Conservation (phyloP, 257 asterid species). For the Jasminum sambac region DNA sequence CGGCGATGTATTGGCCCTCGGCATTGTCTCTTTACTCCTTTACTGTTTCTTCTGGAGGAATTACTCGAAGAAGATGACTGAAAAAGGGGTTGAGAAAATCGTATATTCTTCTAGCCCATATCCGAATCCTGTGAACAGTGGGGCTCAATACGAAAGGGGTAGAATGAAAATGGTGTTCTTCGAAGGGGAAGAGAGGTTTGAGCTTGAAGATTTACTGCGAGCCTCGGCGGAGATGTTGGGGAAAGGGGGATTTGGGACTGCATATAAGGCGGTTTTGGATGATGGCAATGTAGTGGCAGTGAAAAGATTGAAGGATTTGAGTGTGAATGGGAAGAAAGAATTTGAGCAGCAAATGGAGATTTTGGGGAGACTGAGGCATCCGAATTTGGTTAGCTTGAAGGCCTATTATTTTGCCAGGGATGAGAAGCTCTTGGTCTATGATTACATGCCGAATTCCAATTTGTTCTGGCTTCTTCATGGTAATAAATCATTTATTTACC, state of each 20-base stretch:
- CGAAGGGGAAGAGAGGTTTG: constrained; percentile 73
- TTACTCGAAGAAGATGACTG: constrained; percentile 27
- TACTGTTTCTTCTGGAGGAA: constrained; percentile 69
- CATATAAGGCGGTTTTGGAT: constrained; percentile 81
- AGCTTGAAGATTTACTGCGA: constrained; percentile 80
- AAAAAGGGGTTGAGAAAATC: constrained; percentile 44
- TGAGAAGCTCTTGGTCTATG: constrained; percentile 77
- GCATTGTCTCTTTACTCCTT: constrained; percentile 48
- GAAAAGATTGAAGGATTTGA: constrained; percentile 74
- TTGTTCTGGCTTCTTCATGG: constrained; percentile 96
- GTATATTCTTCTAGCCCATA: constrained; percentile 82
- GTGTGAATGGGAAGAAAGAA: constrained; percentile 59
- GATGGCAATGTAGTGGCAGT: constrained; percentile 88
- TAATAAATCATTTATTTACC: constrained; percentile 28
- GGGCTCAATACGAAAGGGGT: constrained; percentile 54
- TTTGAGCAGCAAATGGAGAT: constrained; percentile 92
- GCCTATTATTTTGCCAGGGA: constrained; percentile 83
- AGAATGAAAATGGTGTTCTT: constrained; percentile 71
- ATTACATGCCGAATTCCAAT: constrained; percentile 81
- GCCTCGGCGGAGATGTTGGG: constrained; percentile 98
- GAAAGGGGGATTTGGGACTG: constrained; percentile 84
- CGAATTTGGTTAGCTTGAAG: constrained; percentile 71
- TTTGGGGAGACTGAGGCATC: constrained; percentile 71
- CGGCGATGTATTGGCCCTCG: constrained; percentile 63
- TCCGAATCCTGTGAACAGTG: constrained; percentile 36